Evolutionary conservation across 768 basidiomycete genomes (phyloP), one percentile per base, ranked within the genome.

Genomic region (Amanita exitialis): DNA sequence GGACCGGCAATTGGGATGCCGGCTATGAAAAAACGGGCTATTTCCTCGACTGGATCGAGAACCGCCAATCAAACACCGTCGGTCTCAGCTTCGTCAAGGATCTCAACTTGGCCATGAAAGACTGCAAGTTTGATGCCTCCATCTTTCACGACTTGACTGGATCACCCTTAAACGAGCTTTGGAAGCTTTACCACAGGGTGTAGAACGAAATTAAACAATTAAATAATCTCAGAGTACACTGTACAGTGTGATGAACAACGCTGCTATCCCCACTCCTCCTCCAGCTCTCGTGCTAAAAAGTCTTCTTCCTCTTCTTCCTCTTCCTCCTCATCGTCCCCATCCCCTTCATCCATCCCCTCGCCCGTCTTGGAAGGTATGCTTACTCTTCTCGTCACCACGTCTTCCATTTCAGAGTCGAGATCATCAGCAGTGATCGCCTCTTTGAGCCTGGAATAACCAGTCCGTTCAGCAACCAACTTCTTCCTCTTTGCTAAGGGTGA

Each of bases 401-500:
- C 54, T 45, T 50, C 52, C 58, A 57, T 38, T 49, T 60, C 49
- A 43, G 41, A 59, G 47, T 32, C 51, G 20, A 80, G 61, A 32
- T 83, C 79, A 34, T 77, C 73, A 13, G 79, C 79, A 16, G 72
- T 73, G 36, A 83, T 71, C 10, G 73, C 78, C 57, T 83, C 82
- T 62, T 89, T 89, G 49, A 88, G 69, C 59, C 72, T 77, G 15
- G 87, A 89, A 50, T 73, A 67, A 45, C 82, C 80, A 10, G 74
- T 73, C 37, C 87, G 77, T 37, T 80, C 82, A 10, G 80, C 74
- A 6, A 75, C 78, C 35, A 90, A 57, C 66, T 82, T 88, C 70
- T 87, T 89, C 64, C 89, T 79, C 66, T 91, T 92, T 16, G 86
- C 79, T 37, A 87, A 70, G 1, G 86, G 87, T 2, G 86, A 89